Conservation (phyloP, 345 rosid genomes). For the Psidium friedrichsthalianum region DNA sequence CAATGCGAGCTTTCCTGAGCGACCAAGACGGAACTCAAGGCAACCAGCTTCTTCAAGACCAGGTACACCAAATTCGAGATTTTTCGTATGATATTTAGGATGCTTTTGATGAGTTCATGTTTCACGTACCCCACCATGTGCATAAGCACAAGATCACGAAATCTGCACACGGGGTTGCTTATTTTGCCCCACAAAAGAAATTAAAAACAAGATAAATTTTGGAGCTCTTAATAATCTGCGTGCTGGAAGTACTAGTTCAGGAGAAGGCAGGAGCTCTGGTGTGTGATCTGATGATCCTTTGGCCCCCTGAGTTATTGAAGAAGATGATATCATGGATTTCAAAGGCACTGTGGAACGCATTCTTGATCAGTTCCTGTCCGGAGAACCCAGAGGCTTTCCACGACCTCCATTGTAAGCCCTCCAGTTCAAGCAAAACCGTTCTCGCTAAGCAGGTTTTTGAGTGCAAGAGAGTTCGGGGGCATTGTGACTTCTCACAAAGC, state of each 20-base stretch:
- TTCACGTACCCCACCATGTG: background rate
- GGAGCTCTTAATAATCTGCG: background rate
- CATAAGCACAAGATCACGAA: background rate
- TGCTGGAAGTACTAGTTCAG: background rate
- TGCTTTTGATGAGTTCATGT: conserved; percentile 3
- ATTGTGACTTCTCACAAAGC: background rate
- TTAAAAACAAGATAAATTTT: background rate
- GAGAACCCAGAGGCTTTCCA: background rate
- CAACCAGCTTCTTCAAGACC: background rate
- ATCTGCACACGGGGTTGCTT: background rate
- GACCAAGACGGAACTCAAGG: background rate
- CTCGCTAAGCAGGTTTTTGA: conserved; percentile 3
- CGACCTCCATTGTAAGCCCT: background rate
- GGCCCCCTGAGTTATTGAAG: background rate
- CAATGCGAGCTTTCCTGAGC: background rate
- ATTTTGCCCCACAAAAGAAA: background rate
- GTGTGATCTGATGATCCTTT: background rate
- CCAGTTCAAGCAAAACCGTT: conserved; percentile 9
- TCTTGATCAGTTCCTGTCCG: background rate
- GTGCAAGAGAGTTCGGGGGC: background rate
- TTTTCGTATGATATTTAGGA: conserved; percentile 17
- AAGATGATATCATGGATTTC: conserved; percentile 1
- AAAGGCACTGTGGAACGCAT: background rate
- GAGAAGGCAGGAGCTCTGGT: conserved; percentile 1
- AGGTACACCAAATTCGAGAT: conserved; percentile 19